Conservation (phyloP, 345 rosid species). For the Capsella bursapastoris region DNA sequence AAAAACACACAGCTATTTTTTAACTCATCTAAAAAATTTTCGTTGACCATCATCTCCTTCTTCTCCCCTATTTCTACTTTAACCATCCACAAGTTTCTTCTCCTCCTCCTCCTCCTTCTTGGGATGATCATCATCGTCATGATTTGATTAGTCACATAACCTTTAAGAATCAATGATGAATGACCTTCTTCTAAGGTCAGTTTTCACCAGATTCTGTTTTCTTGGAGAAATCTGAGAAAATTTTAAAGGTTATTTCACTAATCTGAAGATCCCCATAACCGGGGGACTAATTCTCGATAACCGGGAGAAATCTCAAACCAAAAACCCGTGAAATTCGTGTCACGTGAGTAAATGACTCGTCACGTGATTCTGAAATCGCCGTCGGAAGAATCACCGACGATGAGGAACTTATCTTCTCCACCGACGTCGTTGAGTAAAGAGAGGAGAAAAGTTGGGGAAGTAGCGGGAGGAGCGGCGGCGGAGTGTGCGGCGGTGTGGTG, state of each 20-base stretch:
- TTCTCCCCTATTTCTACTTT: conserved; percentile 21
- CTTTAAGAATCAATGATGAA: conserved; percentile 38
- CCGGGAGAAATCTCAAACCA: no score
- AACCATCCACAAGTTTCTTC: neutral
- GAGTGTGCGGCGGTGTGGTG: conserved; percentile 76
- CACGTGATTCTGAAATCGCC: conserved; percentile 35
- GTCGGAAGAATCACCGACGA: conserved; percentile 26
- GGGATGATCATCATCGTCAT: neutral
- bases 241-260: conserved; percentile 5
- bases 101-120: conserved; percentile 12
- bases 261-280: neutral
- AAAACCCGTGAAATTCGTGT: no score
- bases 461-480: conserved; percentile 73
- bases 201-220: conserved; percentile 35
- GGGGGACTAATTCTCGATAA: no score
- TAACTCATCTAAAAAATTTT: neutral
- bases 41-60: neutral
- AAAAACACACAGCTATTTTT: conserved; percentile 3
- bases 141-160: conserved; percentile 31
- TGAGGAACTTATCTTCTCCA: neutral
- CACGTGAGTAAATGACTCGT: conserved; percentile 36
- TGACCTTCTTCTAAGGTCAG: conserved; percentile 27
- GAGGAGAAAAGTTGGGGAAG: conserved; percentile 53
- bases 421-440: conserved; percentile 22
- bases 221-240: conserved; percentile 8